A percentile compares a stretch with the other conserved stretches of the same genome.
Evolutionary conservation across 2,329 filamentous ascomycete genomes (phyloP).

Genomic region (Aspergillus chevalieri): DNA sequence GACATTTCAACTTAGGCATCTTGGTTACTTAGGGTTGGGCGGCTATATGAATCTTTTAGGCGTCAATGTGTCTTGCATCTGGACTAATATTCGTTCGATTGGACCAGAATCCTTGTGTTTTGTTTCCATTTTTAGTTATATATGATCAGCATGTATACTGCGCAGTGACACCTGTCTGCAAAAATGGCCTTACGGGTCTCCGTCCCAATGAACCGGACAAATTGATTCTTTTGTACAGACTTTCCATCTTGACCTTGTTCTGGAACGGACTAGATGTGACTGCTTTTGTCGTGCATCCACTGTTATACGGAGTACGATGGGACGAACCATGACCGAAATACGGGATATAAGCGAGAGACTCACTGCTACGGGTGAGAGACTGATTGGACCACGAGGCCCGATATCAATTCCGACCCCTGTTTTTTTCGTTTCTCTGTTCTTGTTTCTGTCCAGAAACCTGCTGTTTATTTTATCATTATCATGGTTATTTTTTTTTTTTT

Average conservation of each 20-base stretch:
- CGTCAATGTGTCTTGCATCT: not conserved
- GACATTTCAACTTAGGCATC: too few relatives aligned
- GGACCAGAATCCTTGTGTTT: not conserved
- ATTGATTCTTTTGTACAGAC: not conserved
- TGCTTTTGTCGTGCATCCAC: not conserved
- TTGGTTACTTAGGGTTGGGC: too few relatives aligned
- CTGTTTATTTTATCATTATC: not conserved
- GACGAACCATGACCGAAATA: not conserved
- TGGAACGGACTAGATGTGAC: not conserved
- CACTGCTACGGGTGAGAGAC: not conserved
- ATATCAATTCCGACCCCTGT: not conserved
- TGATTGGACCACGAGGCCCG: not conserved
- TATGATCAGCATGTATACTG: constrained; percentile 11
- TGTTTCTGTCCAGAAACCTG: not conserved
- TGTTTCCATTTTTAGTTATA: constrained; percentile 1
- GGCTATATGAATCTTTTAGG: not conserved
- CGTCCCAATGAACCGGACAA: not conserved
- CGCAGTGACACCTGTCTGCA: not conserved
- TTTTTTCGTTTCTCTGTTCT: not conserved
- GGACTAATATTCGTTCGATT: not conserved
- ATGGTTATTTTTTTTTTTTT: not conserved
- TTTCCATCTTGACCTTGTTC: not conserved
- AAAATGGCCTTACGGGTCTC: not conserved
- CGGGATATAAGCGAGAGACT: not conserved
- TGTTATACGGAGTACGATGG: not conserved